These are phyloP conservation scores for Mortierella sp. DNA, from an alignment of 371 early-diverging fungal genomes.

Conservation along the genomic window DNA sequence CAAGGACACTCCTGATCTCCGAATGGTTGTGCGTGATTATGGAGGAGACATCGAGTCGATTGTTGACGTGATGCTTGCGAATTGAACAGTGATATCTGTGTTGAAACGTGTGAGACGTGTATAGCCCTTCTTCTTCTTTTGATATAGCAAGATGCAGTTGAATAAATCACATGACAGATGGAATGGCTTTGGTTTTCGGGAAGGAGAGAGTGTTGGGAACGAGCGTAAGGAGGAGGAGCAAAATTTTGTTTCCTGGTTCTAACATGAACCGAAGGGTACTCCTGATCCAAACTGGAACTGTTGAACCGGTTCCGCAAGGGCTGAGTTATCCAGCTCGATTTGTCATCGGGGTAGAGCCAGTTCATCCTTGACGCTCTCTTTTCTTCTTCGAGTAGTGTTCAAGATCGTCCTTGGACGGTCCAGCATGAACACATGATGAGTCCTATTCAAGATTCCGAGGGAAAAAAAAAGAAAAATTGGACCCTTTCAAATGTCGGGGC, in stretches of 20 bases:
- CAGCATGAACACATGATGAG: background rate
- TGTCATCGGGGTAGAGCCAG: too few species aligned
- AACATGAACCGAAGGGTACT: background rate
- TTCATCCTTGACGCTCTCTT: too few species aligned
- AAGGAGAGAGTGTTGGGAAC: too few species aligned
- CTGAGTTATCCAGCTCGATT: background rate
- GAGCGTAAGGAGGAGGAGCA: background rate
- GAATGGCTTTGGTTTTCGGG: too few species aligned
- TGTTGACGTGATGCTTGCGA: constrained; percentile 23
- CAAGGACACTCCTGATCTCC: constrained; percentile 24
- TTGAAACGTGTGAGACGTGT: too few species aligned
- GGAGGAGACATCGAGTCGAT: constrained; percentile 39
- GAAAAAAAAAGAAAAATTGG: too few species aligned
- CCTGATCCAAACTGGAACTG: constrained; percentile 7
- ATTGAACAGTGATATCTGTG: background rate
- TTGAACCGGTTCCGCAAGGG: background rate
- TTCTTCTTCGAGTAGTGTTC: background rate
- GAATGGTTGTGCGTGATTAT: constrained; percentile 22
- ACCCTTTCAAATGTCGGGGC: too few species aligned
- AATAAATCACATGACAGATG: too few species aligned
- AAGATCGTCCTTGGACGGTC: background rate
- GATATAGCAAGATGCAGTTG: background rate
- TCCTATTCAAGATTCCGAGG: background rate
- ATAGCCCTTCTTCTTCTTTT: background rate
- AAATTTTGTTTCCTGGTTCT: background rate